These are phyloP conservation scores for Hanseniaspora taiwanica DNA, from an alignment of 805 yeast genomes.

Conservation along the genomic window DNA sequence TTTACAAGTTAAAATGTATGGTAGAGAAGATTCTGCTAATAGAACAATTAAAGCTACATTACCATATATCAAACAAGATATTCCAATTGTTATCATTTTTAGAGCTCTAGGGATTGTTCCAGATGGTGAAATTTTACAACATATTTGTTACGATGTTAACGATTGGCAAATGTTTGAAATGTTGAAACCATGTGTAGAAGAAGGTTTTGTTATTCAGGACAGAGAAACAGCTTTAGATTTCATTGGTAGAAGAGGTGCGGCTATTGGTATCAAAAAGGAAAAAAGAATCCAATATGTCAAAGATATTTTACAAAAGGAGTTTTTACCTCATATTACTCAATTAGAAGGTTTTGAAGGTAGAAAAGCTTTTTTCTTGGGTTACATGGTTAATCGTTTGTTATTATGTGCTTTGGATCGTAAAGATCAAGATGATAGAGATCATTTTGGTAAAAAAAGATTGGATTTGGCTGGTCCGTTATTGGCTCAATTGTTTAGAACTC, in stretches of 20 bases:
- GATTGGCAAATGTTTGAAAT: conserved; percentile 99
- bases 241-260: conserved; percentile 97
- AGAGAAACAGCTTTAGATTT: conserved; percentile 95
- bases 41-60: conserved; percentile 89
- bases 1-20: conserved; percentile 84
- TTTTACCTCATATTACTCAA: conserved; percentile 94
- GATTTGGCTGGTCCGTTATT: conserved; percentile 97
- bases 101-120: conserved; percentile 98
- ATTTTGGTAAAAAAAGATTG: conserved; percentile 95
- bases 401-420: conserved; percentile 94
- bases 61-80: conserved; percentile 92
- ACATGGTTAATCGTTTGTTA: conserved; percentile 90
- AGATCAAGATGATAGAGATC: conserved; percentile 98
- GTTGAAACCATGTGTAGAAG: conserved; percentile 98
- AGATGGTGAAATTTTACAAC: conserved; percentile 97
- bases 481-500: conserved; percentile 87
- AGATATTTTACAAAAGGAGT: conserved; percentile 91
- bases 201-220: conserved; percentile 96
- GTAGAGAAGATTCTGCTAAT: conserved; percentile 60
- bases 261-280: conserved; percentile 89
- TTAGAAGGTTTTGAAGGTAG: conserved; percentile 94
- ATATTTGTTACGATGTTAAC: conserved; percentile 91
- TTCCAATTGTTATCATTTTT: conserved; percentile 93
- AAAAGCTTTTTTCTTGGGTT: conserved; percentile 94
- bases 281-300: conserved; percentile 97